Base-by-base conservation (phyloP, 345 rosid genomes). In the Lepidium sativum region DNA sequence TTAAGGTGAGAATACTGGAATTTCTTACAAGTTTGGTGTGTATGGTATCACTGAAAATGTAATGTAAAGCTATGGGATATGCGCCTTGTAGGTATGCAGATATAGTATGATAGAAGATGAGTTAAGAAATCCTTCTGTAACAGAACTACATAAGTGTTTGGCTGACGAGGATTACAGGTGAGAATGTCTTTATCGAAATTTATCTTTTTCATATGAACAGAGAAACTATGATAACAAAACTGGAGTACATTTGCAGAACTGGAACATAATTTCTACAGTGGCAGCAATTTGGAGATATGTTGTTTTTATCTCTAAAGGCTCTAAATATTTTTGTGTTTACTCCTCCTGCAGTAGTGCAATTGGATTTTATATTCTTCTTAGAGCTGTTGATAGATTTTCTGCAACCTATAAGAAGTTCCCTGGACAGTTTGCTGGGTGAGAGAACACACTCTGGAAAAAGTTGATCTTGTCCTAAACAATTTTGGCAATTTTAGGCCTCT, bases 391-490 rank as follows among this genome's bases (percentile, higher is more conserved):
- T 67, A 84, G 86, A 38, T 88, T 83, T 75, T 82, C 88, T 77
- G 86, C 91, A 68, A 88, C 88, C 60, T 85, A 80, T 76, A 86
- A 90, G 73, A 82, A 79, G 69, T 88, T 85, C 72, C 99, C 97
- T n/a, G 97, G 96, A 63, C 85, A 90, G 70, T 85, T 88, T 76
- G 92, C 86, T 60, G 95, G 92, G 99, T 94, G 85, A 71, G 60
- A 39, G 5, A 63, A 52, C 67, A 33, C 21, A 33, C 32, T 44
- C 33, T 48, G 29, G 33, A 49, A 43, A 44, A 52, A 12, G 14
- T 43, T 70, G 9, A 35, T 23, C 41, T 9, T 55, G 32, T 39
- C 31, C 32, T 41, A 12, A 27, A 39, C 3, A 27, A 2, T 13
- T 41, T 43, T 31, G 47, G 62, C 47, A 8, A 52, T 47, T 29